phyloP scores from a whole-genome alignment of 2,329 filamentous ascomycete species.

The Scytalidium sp. region DNA sequence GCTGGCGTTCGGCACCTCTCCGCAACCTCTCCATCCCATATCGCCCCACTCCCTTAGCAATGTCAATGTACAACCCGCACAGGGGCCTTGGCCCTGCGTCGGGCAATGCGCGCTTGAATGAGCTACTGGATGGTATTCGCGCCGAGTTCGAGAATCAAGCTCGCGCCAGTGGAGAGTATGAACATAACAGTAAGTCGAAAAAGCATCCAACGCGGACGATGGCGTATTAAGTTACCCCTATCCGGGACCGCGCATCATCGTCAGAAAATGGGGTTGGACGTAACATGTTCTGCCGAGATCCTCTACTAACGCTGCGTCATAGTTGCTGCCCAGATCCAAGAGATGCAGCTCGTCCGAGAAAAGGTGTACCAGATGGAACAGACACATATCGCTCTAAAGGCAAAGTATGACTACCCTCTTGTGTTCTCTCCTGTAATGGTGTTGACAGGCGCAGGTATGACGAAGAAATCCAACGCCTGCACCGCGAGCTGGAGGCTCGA shows the following conservation, averaged over 20 bases:
- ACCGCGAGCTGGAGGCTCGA: constrained; percentile 78
- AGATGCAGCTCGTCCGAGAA: constrained; percentile 90
- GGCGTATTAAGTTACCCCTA: neutral
- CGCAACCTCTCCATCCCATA: neutral
- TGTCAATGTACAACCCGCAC: constrained; percentile 86
- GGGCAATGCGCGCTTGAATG: constrained; percentile 68
- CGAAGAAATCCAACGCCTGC: constrained; percentile 80
- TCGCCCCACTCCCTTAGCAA: constrained; percentile 22
- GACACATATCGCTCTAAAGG: constrained; percentile 81
- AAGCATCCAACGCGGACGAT: neutral
- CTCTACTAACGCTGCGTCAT: constrained; percentile 10
- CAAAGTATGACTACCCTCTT: constrained; percentile 64
- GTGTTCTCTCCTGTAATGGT: neutral
- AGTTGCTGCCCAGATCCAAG: constrained; percentile 90
- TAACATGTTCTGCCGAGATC: too few relatives aligned
- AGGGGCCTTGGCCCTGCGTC: constrained; percentile 76
- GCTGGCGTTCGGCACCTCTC: too few relatives aligned
- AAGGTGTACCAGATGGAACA: constrained; percentile 95
- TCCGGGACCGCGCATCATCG: neutral
- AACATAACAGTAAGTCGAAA: constrained; percentile 80
- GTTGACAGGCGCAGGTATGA: constrained; percentile 67
- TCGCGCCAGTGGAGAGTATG: constrained; percentile 79
- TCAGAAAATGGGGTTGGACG: too few relatives aligned
- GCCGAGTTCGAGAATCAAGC: constrained; percentile 86
- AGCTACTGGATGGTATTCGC: constrained; percentile 88